Percentiles rank a stretch among this genome's conserved stretches.
Evolutionary conservation across 176 grass and related monocot species (phyloP).

Genomic region (Aechmea fasciata): DNA sequence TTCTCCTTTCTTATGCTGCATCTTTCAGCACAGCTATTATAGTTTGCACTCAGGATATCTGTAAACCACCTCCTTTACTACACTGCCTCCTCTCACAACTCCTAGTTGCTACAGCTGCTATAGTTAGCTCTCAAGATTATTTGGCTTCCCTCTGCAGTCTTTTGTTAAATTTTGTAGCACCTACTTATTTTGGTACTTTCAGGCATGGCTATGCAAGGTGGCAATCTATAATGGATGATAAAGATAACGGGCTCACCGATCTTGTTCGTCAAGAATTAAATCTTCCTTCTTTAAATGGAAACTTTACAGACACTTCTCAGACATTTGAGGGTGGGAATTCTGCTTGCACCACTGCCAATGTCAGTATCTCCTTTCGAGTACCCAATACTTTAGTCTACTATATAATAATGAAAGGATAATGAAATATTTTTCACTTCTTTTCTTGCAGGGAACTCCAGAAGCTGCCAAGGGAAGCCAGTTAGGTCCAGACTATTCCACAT

Average conservation of each 20-base stretch:
- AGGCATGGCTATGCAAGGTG: constrained; percentile 99
- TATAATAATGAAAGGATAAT: not conserved
- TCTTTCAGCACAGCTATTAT: no score
- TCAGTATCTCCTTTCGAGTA: constrained; percentile 28
- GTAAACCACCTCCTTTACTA: no score
- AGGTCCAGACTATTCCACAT: constrained; percentile 22
- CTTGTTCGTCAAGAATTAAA: constrained; percentile 62
- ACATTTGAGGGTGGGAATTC: constrained; percentile 32
- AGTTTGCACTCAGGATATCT: no score
- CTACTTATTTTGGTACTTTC: constrained; percentile 13
- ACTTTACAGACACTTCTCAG: constrained; percentile 35
- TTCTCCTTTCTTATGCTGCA: no score
- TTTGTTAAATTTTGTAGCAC: constrained; percentile 15
- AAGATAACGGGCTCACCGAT: constrained; percentile 61
- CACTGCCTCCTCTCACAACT: no score
- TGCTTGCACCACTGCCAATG: constrained; percentile 20
- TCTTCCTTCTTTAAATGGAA: constrained; percentile 50
- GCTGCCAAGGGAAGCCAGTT: constrained; percentile 35
- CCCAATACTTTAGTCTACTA: constrained; percentile 2
- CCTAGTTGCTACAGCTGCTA: no score
- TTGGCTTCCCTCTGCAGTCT: no score
- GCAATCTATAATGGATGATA: constrained; percentile 89
- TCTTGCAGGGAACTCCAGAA: constrained; percentile 71
- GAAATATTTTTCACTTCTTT: constrained; percentile 10
- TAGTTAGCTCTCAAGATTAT: no score